phyloP scores from a whole-genome alignment of 257 asterid genomes.

The Orobanche coerulescens region DNA sequence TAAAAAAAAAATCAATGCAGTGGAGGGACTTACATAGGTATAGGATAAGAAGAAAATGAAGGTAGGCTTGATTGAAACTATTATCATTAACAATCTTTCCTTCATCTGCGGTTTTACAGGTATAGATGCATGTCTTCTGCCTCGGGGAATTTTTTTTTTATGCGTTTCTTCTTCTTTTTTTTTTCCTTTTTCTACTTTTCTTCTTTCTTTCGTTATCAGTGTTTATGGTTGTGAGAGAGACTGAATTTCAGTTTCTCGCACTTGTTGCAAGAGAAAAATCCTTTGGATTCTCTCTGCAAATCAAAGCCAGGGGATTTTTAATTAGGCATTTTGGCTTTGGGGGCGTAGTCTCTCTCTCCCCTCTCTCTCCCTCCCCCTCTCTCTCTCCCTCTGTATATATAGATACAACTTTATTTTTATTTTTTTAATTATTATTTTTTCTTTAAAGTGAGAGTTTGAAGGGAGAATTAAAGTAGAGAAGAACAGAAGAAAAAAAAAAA shows the following conservation, averaged over 20 bases:
- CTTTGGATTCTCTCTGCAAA: constrained; percentile 56
- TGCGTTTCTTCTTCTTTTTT: not conserved
- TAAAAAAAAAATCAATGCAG: not conserved
- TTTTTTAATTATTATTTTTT: not conserved
- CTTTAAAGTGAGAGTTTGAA: no score
- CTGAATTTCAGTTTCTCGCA: constrained; percentile 22
- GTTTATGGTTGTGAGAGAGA: constrained; percentile 18
- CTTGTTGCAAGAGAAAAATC: constrained; percentile 31
- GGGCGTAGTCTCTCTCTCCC: constrained; percentile 41
- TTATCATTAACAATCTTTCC: constrained; percentile 11
- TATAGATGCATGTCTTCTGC: constrained; percentile 21
- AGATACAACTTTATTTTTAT: not conserved
- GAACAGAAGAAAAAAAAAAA: no score
- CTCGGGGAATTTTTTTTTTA: not conserved
- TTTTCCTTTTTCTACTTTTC: not conserved
- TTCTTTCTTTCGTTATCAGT: constrained; percentile 9
- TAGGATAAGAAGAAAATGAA: constrained; percentile 21
- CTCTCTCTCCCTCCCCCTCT: constrained; percentile 37
- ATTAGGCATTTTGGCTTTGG: constrained; percentile 31
- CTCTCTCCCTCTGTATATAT: no score
- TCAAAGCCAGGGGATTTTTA: constrained; percentile 41
- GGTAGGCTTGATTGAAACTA: constrained; percentile 24
- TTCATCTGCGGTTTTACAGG: constrained; percentile 26
- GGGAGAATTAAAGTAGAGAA: no score
- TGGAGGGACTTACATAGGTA: constrained; percentile 29